A percentile compares a stretch with the other conserved stretches of the same genome.
These are phyloP conservation scores for Rutstroemia sp. DNA, from an alignment of 2,329 filamentous ascomycete genomes.

Conservation along the genomic window DNA sequence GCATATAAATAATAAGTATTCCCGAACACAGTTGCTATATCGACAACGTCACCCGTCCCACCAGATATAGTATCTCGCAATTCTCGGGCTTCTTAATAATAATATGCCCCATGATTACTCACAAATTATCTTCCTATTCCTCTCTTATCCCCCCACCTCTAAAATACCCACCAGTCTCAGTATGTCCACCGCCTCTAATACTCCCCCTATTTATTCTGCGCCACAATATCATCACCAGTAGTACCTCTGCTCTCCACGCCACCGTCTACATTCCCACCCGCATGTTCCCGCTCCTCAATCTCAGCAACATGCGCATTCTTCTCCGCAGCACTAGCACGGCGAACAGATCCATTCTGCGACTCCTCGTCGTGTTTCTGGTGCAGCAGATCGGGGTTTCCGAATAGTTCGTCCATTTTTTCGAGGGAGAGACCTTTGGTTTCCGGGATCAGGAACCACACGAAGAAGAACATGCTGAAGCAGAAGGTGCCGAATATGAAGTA, in stretches of 20 bases:
- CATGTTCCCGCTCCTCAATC: neutral
- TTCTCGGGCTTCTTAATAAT: too few relatives aligned
- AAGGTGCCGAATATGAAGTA: conserved; percentile 60
- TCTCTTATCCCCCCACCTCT: neutral
- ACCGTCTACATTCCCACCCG: too few relatives aligned
- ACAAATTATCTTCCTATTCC: neutral
- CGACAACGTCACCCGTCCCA: too few relatives aligned
- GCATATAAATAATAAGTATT: too few relatives aligned
- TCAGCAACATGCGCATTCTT: neutral
- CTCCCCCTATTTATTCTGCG: too few relatives aligned
- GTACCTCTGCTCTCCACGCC: neutral
- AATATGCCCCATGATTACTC: too few relatives aligned
- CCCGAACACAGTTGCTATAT: too few relatives aligned
- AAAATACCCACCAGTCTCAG: too few relatives aligned
- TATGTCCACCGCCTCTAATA: too few relatives aligned
- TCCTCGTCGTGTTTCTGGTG: conserved; percentile 1
- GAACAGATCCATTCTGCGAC: neutral
- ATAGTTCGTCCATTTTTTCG: conserved; percentile 36
- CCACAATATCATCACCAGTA: neutral
- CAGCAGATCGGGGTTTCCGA: neutral
- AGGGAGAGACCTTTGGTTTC: conserved; percentile 61
- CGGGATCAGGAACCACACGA: conserved; percentile 37
- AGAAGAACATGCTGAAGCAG: conserved; percentile 49
- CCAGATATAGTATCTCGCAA: too few relatives aligned
- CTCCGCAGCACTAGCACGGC: too few relatives aligned